Evolutionary conservation across 345 rosid species (phyloP).

Genomic region (Populus simonii): DNA sequence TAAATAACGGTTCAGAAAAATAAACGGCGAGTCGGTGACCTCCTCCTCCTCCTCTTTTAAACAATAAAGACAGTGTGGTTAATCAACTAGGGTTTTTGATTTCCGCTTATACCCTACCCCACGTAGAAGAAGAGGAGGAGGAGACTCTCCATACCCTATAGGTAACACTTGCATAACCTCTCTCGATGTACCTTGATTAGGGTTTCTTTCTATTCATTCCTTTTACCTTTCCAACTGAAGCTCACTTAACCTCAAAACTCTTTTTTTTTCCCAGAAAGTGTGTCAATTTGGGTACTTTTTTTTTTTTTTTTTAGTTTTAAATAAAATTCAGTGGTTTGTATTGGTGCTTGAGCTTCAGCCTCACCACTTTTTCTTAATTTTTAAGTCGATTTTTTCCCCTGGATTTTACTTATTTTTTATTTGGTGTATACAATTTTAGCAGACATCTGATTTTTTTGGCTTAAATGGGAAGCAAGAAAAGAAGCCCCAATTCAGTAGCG

Average conservation of each 20-base stretch:
- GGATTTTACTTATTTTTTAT: not conserved
- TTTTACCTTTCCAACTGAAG: not conserved
- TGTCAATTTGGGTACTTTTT: not conserved
- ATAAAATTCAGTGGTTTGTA: not conserved
- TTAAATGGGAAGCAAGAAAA: slow-evolving; percentile 61
- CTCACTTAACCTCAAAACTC: not conserved
- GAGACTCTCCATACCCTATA: not conserved
- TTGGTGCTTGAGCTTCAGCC: not conserved
- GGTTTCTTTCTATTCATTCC: not conserved
- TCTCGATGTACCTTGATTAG: not conserved
- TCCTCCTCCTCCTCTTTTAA: not conserved
- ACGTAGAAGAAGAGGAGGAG: not conserved
- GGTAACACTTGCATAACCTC: not conserved
- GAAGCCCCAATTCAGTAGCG: slow-evolving; percentile 38
- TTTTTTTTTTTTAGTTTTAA: not conserved
- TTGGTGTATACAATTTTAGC: not conserved
- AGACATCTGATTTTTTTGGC: not conserved
- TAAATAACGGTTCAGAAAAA: not conserved
- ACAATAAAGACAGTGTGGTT: not conserved
- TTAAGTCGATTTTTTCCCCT: not conserved
- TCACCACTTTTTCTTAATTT: not conserved
- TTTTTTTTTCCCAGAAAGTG: not conserved
- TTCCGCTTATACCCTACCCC: not conserved
- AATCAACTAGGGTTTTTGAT: slow-evolving; percentile 8
- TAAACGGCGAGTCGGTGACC: not conserved